These are phyloP conservation scores for Wickerhamiella parazyma DNA, from an alignment of 805 yeast species.

Conservation along the genomic window DNA sequence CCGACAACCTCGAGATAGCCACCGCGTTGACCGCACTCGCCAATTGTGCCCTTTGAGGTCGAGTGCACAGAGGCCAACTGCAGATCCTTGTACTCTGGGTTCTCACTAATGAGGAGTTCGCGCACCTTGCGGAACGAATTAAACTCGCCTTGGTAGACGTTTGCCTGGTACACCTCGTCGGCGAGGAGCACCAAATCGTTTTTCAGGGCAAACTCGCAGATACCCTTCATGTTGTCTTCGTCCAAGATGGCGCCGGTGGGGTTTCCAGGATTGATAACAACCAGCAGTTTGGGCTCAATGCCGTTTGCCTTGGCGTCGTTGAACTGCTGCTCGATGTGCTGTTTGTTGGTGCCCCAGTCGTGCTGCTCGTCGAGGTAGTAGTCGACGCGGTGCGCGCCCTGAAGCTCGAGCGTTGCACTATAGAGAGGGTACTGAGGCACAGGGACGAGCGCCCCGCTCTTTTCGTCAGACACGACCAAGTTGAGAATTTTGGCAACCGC, in stretches of 20 bases:
- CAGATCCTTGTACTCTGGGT: slow-evolving; percentile 47
- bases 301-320: slow-evolving; percentile 37
- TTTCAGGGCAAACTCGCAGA: slow-evolving; percentile 70
- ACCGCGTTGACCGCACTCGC: slow-evolving; percentile 99
- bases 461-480: slow-evolving; percentile 45
- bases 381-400: slow-evolving; percentile 70
- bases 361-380: slow-evolving; percentile 70
- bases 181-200: slow-evolving; percentile 79
- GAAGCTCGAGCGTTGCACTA: slow-evolving; percentile 84
- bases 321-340: slow-evolving; percentile 44
- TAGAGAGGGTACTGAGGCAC: slow-evolving; percentile 97
- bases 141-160: slow-evolving; percentile 71
- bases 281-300: slow-evolving; percentile 60
- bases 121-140: slow-evolving; percentile 73
- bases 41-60: slow-evolving; percentile 94
- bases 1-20: slow-evolving; percentile 95
- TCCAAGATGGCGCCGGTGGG: slow-evolving; percentile 87
- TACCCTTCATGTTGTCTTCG: slow-evolving; percentile 49
- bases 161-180: slow-evolving; percentile 96
- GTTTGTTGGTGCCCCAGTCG: slow-evolving; percentile 73
- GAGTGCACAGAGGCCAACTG: slow-evolving; percentile 91
- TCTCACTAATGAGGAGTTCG: slow-evolving; percentile 41
- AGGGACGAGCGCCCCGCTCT: slow-evolving; percentile 75
- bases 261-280: slow-evolving; percentile 94
- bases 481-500: slow-evolving; percentile 75